These are phyloP conservation scores for Metarhizium humberi DNA, from an alignment of 2,329 filamentous ascomycete genomes.

Conservation along the genomic window DNA sequence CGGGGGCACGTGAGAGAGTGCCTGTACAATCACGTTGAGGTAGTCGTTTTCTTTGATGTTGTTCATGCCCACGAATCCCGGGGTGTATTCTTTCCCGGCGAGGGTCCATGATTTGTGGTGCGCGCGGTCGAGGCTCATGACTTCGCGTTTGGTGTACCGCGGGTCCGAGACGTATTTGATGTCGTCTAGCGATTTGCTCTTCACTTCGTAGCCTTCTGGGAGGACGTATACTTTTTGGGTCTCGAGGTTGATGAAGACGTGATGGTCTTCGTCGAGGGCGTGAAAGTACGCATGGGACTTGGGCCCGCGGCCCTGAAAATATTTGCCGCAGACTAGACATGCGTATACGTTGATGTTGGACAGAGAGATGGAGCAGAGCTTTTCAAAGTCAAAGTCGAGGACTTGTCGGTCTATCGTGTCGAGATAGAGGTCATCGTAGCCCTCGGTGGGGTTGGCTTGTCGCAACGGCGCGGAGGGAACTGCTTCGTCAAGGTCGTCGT, in stretches of 20 bases:
- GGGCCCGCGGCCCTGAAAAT: constrained; percentile 87
- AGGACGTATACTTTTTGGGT: constrained; percentile 85
- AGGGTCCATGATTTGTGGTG: constrained; percentile 49
- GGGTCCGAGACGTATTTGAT: constrained; percentile 98
- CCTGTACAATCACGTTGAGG: constrained; percentile 88
- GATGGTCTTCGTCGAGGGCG: constrained; percentile 86
- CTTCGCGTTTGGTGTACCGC: constrained; percentile 70
- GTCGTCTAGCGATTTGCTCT: constrained; percentile 88
- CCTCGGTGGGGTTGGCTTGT: constrained; percentile 71
- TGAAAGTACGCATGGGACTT: constrained; percentile 98
- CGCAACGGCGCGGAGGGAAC: constrained; percentile 41
- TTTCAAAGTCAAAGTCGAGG: constrained; percentile 97
- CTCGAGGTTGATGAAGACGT: constrained; percentile 97
- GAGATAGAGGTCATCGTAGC: constrained; percentile 92
- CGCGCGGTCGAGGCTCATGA: constrained; percentile 63
- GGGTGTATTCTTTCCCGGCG: constrained; percentile 74
- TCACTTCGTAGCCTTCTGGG: constrained; percentile 94
- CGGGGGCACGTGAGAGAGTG: constrained; percentile 80
- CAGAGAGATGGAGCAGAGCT: constrained; percentile 89
- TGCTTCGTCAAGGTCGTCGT: constrained; percentile 26
- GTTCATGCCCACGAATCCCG: constrained; percentile 97
- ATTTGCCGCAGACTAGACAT: constrained; percentile 94
- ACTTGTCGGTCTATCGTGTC: constrained; percentile 92
- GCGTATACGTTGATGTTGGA: constrained; percentile 99
- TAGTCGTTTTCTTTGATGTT: constrained; percentile 99